Conservation (phyloP, 31 red algal species). For the Porphyra umbilicalis region DNA sequence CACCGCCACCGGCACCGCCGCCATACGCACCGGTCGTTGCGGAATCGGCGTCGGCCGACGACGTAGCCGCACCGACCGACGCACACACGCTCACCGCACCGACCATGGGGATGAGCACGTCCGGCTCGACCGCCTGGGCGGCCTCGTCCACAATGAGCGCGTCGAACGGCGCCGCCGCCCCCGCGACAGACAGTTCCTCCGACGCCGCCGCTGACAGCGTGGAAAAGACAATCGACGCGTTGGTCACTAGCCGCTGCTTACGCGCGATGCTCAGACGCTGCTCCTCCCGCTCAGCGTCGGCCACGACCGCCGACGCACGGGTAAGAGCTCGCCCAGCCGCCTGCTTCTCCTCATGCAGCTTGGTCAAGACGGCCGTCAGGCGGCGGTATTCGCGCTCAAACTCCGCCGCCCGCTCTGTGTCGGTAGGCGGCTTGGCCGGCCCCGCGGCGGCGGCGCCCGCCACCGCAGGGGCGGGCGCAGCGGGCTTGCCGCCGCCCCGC, state of each 20-base stretch:
- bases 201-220: constrained; percentile 72
- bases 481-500: background rate
- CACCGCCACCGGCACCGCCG: background rate
- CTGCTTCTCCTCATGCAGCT: constrained; percentile 35
- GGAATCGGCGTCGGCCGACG: background rate
- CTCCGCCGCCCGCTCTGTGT: background rate
- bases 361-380: constrained; percentile 23
- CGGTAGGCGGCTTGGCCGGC: background rate
- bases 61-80: background rate
- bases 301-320: constrained; percentile 3
- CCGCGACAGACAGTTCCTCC: constrained; percentile 34
- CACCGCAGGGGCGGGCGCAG: background rate
- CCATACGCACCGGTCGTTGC: background rate
- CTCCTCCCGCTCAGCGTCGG: constrained; percentile 4
- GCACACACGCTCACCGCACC: constrained; percentile 1
- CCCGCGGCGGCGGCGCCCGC: background rate
- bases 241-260: constrained; percentile 26
- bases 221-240: constrained; percentile 54
- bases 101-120: constrained; percentile 53
- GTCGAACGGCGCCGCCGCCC: constrained; percentile 29
- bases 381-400: constrained; percentile 7
- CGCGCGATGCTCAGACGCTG: constrained; percentile 1
- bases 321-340: constrained; percentile 7
- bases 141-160: constrained; percentile 65
- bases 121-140: constrained; percentile 65